phyloP scores from a whole-genome alignment of 768 basidiomycete genomes.

The Amanita fuliginea region DNA sequence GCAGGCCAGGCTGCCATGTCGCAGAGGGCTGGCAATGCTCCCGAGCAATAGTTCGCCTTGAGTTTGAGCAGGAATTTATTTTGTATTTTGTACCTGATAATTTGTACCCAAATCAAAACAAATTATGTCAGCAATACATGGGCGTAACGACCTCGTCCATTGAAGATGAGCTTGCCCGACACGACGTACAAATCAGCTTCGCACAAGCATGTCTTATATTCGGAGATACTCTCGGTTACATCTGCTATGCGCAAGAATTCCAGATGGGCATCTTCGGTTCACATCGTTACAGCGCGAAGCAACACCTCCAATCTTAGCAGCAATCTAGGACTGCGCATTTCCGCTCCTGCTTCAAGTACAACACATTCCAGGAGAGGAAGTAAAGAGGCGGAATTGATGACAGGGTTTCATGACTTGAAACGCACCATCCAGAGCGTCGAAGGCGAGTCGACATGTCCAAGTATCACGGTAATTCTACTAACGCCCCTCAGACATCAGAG shows the following conservation, averaged over 20 bases:
- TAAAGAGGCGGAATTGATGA: conserved; percentile 79
- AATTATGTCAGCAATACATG: conserved; percentile 10
- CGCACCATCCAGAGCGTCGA: conserved; percentile 57
- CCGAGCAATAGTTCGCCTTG: conserved; percentile 17
- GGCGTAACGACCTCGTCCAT: not conserved
- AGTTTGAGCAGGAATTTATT: conserved; percentile 10
- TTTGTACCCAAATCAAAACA: conserved; percentile 1
- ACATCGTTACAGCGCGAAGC: conserved; percentile 50
- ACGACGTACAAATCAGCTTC: conserved; percentile 29
- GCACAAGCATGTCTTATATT: conserved; percentile 71
- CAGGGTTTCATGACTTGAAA: conserved; percentile 80
- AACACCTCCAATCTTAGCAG: conserved; percentile 53
- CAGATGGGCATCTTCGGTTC: conserved; percentile 77
- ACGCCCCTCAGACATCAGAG: conserved; percentile 39
- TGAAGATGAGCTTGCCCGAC: not conserved
- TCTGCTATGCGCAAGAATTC: conserved; percentile 97
- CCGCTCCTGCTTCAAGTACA: conserved; percentile 32
- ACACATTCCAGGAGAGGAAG: conserved; percentile 38
- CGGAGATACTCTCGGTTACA: conserved; percentile 87
- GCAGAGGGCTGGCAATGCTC: conserved; percentile 34
- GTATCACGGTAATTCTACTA: conserved; percentile 1
- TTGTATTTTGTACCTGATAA: conserved; percentile 4
- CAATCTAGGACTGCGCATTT: conserved; percentile 63
- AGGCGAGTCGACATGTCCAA: conserved; percentile 28
- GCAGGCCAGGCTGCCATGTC: conserved; percentile 86